phyloP scores from a whole-genome alignment of 192 early-diverging fungal genomes.

The Kickxella alabastrina region DNA sequence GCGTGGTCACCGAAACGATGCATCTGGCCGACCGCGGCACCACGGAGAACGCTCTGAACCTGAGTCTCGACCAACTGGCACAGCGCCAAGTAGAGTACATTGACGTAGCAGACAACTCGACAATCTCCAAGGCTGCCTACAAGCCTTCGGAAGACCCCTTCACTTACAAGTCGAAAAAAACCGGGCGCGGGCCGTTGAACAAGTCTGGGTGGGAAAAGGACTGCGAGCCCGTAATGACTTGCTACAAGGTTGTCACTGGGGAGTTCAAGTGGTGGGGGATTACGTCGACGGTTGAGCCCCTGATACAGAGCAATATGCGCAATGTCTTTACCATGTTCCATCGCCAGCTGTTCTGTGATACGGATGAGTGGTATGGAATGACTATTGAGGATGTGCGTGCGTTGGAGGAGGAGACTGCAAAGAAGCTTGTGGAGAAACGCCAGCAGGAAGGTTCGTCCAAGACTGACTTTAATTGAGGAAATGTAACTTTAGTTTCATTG shows the following conservation, averaged over 20 bases:
- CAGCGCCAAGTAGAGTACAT: slow-evolving; percentile 63
- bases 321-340: slow-evolving; percentile 65
- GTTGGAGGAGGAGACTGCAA: slow-evolving; percentile 64
- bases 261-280: slow-evolving; percentile 76
- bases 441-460: slow-evolving; percentile 32
- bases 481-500: too few species aligned
- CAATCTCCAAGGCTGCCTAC: slow-evolving; percentile 52
- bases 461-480: slow-evolving; percentile 33
- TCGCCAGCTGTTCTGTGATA: slow-evolving; percentile 74
- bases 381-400: slow-evolving; percentile 66
- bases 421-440: slow-evolving; percentile 55
- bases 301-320: slow-evolving; percentile 59
- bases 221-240: slow-evolving; percentile 73
- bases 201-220: slow-evolving; percentile 58
- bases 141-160: slow-evolving; percentile 65
- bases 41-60: slow-evolving; percentile 61
- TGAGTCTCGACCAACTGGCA: slow-evolving; percentile 46
- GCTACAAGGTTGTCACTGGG: slow-evolving; percentile 74
- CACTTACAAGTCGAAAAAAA: slow-evolving; percentile 59
- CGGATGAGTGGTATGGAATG: slow-evolving; percentile 75
- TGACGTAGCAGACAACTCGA: slow-evolving; percentile 65
- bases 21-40: slow-evolving; percentile 70
- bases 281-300: slow-evolving; percentile 61
- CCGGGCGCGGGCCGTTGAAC: slow-evolving; percentile 64
- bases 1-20: slow-evolving; percentile 69